Evolutionary conservation across 371 early-diverging fungal genomes (phyloP).

Genomic region (Fennellomyces sp.): DNA sequence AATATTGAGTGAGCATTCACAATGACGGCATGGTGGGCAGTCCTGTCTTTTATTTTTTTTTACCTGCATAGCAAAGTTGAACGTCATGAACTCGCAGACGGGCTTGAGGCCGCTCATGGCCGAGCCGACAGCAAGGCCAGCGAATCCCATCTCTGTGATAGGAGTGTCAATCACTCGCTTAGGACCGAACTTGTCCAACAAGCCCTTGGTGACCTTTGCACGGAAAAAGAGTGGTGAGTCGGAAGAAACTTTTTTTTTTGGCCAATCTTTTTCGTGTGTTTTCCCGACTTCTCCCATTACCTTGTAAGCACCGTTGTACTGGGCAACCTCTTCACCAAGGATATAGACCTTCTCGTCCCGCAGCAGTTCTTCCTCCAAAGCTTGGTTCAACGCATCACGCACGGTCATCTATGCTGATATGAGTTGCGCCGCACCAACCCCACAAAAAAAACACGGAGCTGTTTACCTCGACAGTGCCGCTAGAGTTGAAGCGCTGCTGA

Average conservation of each 20-base stretch:
- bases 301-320: constrained; percentile 99
- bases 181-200: constrained; percentile 97
- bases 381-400: constrained; percentile 98
- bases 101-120: constrained; percentile 97
- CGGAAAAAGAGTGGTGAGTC: background rate
- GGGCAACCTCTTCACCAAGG: constrained; percentile 98
- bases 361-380: constrained; percentile 97
- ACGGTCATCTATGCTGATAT: constrained; percentile 90
- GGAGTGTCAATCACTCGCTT: constrained; percentile 99
- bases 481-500: constrained; percentile 51
- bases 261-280: constrained; percentile 49
- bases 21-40: too few species aligned
- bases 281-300: constrained; percentile 63
- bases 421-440: background rate
- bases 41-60: constrained; percentile 9
- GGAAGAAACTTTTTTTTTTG: constrained; percentile 12
- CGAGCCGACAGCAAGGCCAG: constrained; percentile 98
- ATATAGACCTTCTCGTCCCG: constrained; percentile 93
- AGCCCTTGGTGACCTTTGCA: constrained; percentile 93
- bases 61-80: constrained; percentile 99
- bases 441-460: too few species aligned
- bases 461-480: constrained; percentile 39
- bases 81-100: constrained; percentile 99
- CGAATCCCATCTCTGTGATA: constrained; percentile 99
- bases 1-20: too few species aligned